Evolutionary conservation across 441 rosid species (phyloP), one percentile per base, ranked within the genome.

Genomic region (Erodium texanum): DNA sequence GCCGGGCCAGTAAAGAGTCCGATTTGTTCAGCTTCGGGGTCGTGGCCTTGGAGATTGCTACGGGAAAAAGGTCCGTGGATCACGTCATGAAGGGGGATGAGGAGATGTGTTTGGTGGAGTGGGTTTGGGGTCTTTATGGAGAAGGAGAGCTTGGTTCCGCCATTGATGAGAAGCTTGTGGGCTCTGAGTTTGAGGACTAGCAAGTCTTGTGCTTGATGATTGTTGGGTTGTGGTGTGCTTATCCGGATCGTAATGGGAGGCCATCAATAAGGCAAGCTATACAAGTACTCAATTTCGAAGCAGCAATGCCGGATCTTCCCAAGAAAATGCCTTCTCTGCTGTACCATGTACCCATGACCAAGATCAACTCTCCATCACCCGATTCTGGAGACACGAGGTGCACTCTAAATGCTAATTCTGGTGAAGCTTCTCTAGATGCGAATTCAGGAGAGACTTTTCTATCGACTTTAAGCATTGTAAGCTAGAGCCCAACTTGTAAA

Each of bases 151-250:
- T 48, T 3, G 56, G 5, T 14, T 14, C 18, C 3, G 56, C 56
- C 18, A 5, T 14, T 48, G 56, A 48, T 16, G 18, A n/a, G 56
- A 48, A n/a, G 6, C 18, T 48, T 3, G 18, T 0, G 18, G 56
- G 19, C 18, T 48, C 18, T 12, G 19, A 15, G 18, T 48, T n/a
- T 14, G 56, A 3, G 15, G 56, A 48, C 5, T 2, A 48, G 6
- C 19, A 48, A 15, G 56, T 48, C 15, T 6, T 76, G 11, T 86
- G 84, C 72, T 76, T 79, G 54, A 67, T 74, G 18, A 91, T 48
- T 14, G 56, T 48, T 14, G 79, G 67, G 56, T 19, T 48, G 6
- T 48, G 56, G 56, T 48, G 56, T 15, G 56, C 56, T 14, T n/a
- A 48, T 12, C 85, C 88, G 54, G 75, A 73, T 71, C 56, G 2